Percentiles rank a stretch among this genome's conserved stretches.
Conservation (phyloP, 1,284 basidiomycete species). For the Irpex sp. region DNA sequence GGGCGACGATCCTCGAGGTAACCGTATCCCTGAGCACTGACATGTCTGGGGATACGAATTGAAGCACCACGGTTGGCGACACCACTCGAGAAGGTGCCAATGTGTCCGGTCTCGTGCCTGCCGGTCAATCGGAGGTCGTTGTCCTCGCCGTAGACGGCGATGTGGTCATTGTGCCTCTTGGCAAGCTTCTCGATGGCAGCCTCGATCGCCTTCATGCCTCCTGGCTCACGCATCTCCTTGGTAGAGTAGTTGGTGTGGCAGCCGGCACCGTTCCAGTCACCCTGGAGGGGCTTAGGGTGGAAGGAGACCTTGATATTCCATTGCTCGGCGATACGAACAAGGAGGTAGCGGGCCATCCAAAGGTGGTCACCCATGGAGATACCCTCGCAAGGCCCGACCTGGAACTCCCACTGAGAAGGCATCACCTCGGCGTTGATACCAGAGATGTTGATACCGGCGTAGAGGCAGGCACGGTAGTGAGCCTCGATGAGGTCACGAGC, state of each 20-base stretch:
- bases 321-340: constrained; percentile 92
- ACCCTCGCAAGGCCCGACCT: constrained; percentile 96
- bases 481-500: constrained; percentile 99
- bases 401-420: constrained; percentile 99
- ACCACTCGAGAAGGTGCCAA: constrained; percentile 88
- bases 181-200: constrained; percentile 88
- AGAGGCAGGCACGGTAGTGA: constrained; percentile 96
- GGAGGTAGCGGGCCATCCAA: constrained; percentile 94
- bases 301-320: constrained; percentile 98
- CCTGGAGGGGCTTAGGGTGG: constrained; percentile 98
- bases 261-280: constrained; percentile 99
- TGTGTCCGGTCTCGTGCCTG: constrained; percentile 95
- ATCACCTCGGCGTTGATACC: constrained; percentile 99
- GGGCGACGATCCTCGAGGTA: constrained; percentile 97
- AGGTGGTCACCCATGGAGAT: constrained; percentile 99
- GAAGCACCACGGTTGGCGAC: constrained; percentile 97
- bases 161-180: constrained; percentile 85
- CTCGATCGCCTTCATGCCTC: constrained; percentile 93
- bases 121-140: constrained; percentile 93
- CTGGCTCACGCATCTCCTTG: constrained; percentile 85
- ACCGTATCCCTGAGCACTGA: constrained; percentile 87
- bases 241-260: constrained; percentile 96
- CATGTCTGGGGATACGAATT: constrained; percentile 92
- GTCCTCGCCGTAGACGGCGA: constrained; percentile 95
- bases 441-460: constrained; percentile 96